phyloP scores from a whole-genome alignment of 148 eudicot genomes.

The Oxyria digyna region DNA sequence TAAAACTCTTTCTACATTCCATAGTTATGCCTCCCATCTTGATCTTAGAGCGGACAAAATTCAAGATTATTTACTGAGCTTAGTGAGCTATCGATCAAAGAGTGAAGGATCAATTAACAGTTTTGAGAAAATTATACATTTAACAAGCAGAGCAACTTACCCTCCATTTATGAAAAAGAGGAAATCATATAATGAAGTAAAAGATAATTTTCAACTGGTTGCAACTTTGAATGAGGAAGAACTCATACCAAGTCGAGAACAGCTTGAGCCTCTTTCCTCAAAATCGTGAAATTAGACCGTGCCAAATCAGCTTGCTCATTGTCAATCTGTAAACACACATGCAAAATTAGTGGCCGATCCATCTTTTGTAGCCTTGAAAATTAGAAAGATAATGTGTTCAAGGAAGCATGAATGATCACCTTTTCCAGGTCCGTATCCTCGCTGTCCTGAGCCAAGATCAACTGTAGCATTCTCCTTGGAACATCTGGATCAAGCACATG shows the following conservation, averaged over 20 bases:
- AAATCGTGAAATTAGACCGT: conserved; percentile 60
- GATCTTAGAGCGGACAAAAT: not conserved
- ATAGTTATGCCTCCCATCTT: not conserved
- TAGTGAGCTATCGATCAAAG: not conserved
- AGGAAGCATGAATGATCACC: conserved; percentile 25
- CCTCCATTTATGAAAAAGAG: not conserved
- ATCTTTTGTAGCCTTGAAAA: not conserved
- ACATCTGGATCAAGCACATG: conserved; percentile 94
- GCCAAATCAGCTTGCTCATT: conserved; percentile 84
- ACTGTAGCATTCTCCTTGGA: conserved; percentile 66
- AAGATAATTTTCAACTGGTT: conserved; percentile 7
- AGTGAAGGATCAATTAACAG: not conserved
- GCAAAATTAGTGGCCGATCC: not conserved
- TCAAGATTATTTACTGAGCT: not conserved
- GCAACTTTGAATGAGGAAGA: not conserved
- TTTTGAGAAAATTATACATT: not conserved
- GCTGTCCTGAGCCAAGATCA: conserved; percentile 54
- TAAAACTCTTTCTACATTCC: not conserved
- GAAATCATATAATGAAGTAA: conserved; percentile 4
- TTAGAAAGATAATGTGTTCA: not conserved
- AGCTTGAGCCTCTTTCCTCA: conserved; percentile 77
- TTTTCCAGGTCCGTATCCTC: conserved; percentile 76
- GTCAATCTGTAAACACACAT: conserved; percentile 40
- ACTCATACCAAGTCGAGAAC: conserved; percentile 62
- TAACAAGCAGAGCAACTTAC: not conserved